phyloP scores from a whole-genome alignment of 2,329 filamentous ascomycete genomes.

The Beauveria sp. region DNA sequence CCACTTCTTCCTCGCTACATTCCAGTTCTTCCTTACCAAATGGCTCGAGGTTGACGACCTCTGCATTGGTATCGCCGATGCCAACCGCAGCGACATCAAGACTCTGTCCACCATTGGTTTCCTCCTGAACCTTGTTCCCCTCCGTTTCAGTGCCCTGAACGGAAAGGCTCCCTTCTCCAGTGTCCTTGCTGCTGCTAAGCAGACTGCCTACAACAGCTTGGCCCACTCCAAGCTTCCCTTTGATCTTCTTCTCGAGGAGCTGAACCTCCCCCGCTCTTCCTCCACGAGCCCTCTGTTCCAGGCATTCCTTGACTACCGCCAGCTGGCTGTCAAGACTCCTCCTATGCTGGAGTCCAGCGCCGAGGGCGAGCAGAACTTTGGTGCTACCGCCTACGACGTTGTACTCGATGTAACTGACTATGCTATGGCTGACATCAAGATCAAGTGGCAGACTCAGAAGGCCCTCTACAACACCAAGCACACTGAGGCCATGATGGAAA shows the following conservation, averaged over 20 bases:
- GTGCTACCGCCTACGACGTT: conserved; percentile 19
- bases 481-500: conserved; percentile 11
- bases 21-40: conserved; percentile 25
- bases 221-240: conserved; percentile 36
- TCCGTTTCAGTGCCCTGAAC: conserved; percentile 25
- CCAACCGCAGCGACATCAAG: conserved; percentile 16
- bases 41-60: conserved; percentile 27
- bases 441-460: conserved; percentile 14
- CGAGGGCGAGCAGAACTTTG: conserved; percentile 16
- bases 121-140: conserved; percentile 36
- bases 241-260: conserved; percentile 33
- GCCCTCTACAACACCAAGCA: conserved; percentile 15
- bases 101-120: conserved; percentile 29
- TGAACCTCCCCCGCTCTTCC: conserved; percentile 31
- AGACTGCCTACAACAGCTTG: conserved; percentile 26
- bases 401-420: conserved; percentile 16
- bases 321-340: conserved; percentile 20
- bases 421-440: conserved; percentile 7
- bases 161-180: conserved; percentile 17
- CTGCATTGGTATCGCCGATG: conserved; percentile 37
- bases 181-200: conserved; percentile 15
- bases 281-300: conserved; percentile 38
- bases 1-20: conserved; percentile 38
- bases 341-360: conserved; percentile 16
- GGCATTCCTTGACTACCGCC: conserved; percentile 38